Evolutionary conservation across 352 stramenopile genomes (phyloP), one percentile per base, ranked within the genome.

Genomic region (Phytophthora sojae): DNA sequence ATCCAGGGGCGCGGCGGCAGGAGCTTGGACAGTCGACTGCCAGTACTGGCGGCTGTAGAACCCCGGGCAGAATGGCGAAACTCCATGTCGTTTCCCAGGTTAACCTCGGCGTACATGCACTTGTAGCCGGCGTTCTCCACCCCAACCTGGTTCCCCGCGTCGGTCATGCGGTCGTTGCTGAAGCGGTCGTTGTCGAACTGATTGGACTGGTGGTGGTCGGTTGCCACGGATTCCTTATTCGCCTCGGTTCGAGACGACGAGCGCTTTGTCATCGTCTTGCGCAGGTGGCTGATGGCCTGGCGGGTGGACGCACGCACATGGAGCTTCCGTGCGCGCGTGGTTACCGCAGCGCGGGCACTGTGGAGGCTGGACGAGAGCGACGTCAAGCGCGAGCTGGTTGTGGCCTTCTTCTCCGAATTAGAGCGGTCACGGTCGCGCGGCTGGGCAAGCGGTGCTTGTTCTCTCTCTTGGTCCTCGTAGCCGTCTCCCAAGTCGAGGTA

Each of bases 81-180:
- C 15, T 65, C 62, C 23, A 25, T 51, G 0, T 59, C 53, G 37
- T 29, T 59, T 2, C 44, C 53, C 15, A 72, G 51, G 17, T 37
- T 64, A 4, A 77, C 65, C 17, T 77, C 64, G 12, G 59, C 32
- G 56, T 77, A 73, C 70, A 74, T 71, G 44, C 61, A 73, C 35
- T 74, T 49, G 44, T 50, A 71, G 12, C 56, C 61, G 4, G 51
- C 26, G 29, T 59, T 42, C 37, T 77, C 49, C 8, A 56, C 39
- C 8, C 6, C 45, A 2, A 17, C n/a, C 9, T 73, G 37, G 49
- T 67, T 42, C 8, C 14, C 39, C 7, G 15, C 4, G 44, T 57
- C 44, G 17, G 2, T 30, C n/a, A 25, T 60, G 23, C 30, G 23
- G 56, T 69, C 57, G n/a, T 69, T 60, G 42, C 63, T 50, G 25